These are phyloP conservation scores for Chiua virens DNA, from an alignment of 768 basidiomycete genomes.

Conservation along the genomic window DNA sequence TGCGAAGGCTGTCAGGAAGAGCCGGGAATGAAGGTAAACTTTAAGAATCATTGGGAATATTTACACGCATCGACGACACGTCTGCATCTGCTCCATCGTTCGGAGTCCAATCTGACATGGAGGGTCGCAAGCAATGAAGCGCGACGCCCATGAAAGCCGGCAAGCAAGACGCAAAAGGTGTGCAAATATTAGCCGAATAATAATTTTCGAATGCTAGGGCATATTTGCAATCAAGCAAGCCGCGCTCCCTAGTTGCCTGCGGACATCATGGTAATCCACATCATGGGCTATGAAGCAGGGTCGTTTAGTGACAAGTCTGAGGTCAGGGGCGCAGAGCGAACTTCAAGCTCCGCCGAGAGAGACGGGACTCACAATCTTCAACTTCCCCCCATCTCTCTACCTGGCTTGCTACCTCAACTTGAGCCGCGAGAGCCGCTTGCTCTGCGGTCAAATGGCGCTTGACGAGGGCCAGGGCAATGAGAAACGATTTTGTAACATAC, in stretches of 20 bases:
- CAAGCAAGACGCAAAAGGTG: conserved; percentile 1
- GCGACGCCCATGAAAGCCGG: not conserved
- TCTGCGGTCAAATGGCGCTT: conserved; percentile 76
- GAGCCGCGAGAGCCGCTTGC: conserved; percentile 79
- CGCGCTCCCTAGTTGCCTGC: conserved; percentile 81
- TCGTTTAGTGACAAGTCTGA: conserved; percentile 11
- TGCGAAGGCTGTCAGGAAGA: conserved; percentile 9
- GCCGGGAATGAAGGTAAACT: conserved; percentile 8
- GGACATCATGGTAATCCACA: conserved; percentile 93
- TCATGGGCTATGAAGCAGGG: conserved; percentile 76
- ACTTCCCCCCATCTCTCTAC: conserved; percentile 99
- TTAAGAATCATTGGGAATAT: conserved; percentile 13
- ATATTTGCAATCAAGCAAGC: conserved; percentile 55
- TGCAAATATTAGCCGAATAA: conserved; percentile 7
- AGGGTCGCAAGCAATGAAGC: conserved; percentile 6
- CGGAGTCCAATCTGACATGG: conserved; percentile 11
- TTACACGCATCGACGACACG: conserved; percentile 16
- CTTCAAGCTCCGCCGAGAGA: conserved; percentile 5
- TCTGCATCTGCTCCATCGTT: conserved; percentile 12
- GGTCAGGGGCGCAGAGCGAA: not conserved
- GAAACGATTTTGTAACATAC: conserved; percentile 86
- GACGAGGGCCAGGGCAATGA: conserved; percentile 84
- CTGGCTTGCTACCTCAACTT: conserved; percentile 94
- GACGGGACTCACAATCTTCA: conserved; percentile 81
- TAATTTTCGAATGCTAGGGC: conserved; percentile 16